A percentile compares a stretch with the other conserved stretches of the same genome.
Conservation (phyloP, 345 rosid genomes). For the Diplotaxis tenuifolia region DNA sequence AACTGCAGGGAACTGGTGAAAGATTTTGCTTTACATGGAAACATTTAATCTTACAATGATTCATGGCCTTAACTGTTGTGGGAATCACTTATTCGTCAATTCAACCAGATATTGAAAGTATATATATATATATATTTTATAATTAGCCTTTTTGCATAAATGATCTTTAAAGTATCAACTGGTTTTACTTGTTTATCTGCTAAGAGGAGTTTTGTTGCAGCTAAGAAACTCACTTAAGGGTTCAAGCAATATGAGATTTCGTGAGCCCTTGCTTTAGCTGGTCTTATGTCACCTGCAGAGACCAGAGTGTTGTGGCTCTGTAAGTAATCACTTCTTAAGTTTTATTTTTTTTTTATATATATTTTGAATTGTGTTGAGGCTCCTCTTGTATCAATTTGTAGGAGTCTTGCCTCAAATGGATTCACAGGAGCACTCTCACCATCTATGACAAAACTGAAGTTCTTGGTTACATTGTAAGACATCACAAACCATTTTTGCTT, state of each 20-base stretch:
- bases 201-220: constrained; percentile 68
- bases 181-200: not conserved
- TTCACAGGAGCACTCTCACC: constrained; percentile 81
- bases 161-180: not conserved
- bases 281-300: constrained; percentile 71
- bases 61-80: too few relatives aligned
- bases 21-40: too few relatives aligned
- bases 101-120: too few relatives aligned
- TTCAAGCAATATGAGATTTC: constrained; percentile 59
- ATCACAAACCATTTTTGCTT: constrained; percentile 10
- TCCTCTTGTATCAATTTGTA: too few relatives aligned
- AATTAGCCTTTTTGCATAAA: not conserved
- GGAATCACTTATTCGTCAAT: too few relatives aligned
- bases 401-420: constrained; percentile 70
- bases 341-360: not conserved
- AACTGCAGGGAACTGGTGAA: too few relatives aligned
- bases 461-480: constrained; percentile 71
- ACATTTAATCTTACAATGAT: too few relatives aligned
- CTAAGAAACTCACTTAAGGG: constrained; percentile 55
- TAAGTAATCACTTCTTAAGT: constrained; percentile 39
- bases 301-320: constrained; percentile 65
- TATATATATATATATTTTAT: too few relatives aligned
- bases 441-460: constrained; percentile 65
- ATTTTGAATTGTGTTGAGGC: too few relatives aligned
- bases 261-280: constrained; percentile 91